Conservation (phyloP, 2,329 filamentous ascomycete genomes). For the Talaromyces funiculosus region DNA sequence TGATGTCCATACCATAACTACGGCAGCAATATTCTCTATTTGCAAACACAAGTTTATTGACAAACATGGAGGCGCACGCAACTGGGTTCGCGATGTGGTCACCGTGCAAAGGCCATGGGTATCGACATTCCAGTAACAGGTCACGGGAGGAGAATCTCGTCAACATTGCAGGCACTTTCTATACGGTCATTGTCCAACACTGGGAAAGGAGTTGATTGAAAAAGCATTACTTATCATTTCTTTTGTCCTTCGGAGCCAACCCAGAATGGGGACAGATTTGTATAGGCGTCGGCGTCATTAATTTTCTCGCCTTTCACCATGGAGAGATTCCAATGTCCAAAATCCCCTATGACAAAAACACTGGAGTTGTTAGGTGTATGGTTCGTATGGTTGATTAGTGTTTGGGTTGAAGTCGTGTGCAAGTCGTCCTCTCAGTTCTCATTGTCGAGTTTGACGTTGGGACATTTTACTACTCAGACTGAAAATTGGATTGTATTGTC, state of each 20-base stretch:
- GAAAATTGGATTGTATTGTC: neutral
- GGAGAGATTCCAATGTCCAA: neutral
- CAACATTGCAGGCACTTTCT: neutral
- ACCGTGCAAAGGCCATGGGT: neutral
- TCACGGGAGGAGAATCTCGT: neutral
- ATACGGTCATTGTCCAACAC: neutral
- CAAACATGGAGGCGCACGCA: neutral
- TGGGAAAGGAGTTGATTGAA: neutral
- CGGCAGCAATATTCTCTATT: neutral
- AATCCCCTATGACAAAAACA: neutral
- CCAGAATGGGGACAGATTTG: neutral
- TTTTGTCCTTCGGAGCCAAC: neutral
- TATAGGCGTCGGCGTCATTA: neutral
- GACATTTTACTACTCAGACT: neutral
- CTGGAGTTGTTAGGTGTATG: neutral
- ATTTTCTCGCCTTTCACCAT: neutral
- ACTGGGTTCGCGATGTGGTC: neutral
- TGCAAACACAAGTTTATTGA: neutral
- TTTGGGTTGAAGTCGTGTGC: neutral
- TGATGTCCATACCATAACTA: neutral
- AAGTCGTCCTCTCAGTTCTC: neutral
- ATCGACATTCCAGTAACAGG: neutral
- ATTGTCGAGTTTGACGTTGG: neutral
- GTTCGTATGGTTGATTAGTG: neutral
- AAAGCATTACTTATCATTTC: neutral